Base-by-base conservation (phyloP, 371 early-diverging fungal species). In the Syncephalastrum monosporum region DNA sequence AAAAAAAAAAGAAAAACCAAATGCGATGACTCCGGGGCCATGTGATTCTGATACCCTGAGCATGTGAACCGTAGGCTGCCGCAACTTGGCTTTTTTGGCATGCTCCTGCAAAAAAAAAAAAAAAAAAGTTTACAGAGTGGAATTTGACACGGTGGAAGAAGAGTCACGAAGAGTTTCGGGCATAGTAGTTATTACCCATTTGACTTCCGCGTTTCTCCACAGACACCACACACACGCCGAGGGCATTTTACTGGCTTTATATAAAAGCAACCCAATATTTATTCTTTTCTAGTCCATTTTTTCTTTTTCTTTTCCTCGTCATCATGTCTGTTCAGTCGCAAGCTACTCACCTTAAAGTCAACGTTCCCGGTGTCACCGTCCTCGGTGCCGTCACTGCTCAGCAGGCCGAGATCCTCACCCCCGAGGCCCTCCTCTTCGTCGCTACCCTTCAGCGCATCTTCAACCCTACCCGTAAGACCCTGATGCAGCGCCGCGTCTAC, bases 361-460 rank as follows among this genome's bases (percentile, higher is more conserved):
- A 65, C 54, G 82, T 84, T 56, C 74, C 86, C 51, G 88, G 90
- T 47, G 85, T 90, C 50, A 74, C 77, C 48, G 74, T 90, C 47
- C 77, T 90, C 47, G 88, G 81, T 61, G 76, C 78, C 63, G 86
- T 87, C 56, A 76, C 68, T 25, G 62, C 70, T n/a, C 61, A 68
- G 12, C 82, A 89, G 51, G 81, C 82, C 46, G 73, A 84, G 61
- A 88, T 95, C 62, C 87, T 96, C 55, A 78, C 90, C 14, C 84
- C 85, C 24, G 87, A 84, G 63, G 93, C 94, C 7, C 81, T 93
- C 42, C 67, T 78, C 50, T 96, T 96, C 68, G 70, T 93, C 42
- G 93, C 93, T 50, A 84, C 81, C 50, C 83, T 96, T 50, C 92
- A 96, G 68, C 86, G 94, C 52, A 68, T 86, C 61, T 95, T 94